Evolutionary conservation across 176 grass and related monocot genomes (phyloP).

Genomic region (Microstegium vimineum): DNA sequence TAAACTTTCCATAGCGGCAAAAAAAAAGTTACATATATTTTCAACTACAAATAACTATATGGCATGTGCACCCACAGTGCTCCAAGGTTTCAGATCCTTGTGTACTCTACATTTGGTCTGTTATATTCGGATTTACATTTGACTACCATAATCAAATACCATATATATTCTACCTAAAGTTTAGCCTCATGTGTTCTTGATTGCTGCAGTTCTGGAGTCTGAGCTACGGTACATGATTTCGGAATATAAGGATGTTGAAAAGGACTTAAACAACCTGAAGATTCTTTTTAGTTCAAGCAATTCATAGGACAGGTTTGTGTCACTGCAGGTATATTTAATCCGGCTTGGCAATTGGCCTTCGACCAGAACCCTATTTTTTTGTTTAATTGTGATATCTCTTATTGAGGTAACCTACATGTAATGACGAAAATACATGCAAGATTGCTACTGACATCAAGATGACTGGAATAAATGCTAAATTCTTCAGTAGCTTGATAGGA

Average conservation of each 20-base stretch:
- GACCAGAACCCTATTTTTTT: neutral
- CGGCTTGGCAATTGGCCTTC: neutral
- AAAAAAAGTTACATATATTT: neutral
- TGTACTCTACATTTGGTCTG: neutral
- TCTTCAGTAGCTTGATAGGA: neutral
- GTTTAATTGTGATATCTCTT: neutral
- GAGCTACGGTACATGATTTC: constrained; percentile 46
- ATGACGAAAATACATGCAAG: neutral
- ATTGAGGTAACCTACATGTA: neutral
- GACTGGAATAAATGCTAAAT: neutral
- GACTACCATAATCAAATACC: neutral
- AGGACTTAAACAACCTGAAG: constrained; percentile 73
- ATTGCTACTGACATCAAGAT: neutral
- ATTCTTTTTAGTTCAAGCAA: constrained; percentile 51
- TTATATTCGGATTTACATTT: neutral
- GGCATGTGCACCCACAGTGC: neutral
- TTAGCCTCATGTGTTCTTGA: constrained; percentile 4
- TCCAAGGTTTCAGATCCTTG: neutral
- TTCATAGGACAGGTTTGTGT: constrained; percentile 12
- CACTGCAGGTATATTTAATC: constrained; percentile 15
- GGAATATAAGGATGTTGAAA: constrained; percentile 51
- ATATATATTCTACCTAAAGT: neutral
- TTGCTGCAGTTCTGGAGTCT: constrained; percentile 67
- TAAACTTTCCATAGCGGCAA: neutral
- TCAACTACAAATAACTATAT: neutral